Base-by-base conservation (phyloP, 441 rosid species). In the Erodium texanum region DNA sequence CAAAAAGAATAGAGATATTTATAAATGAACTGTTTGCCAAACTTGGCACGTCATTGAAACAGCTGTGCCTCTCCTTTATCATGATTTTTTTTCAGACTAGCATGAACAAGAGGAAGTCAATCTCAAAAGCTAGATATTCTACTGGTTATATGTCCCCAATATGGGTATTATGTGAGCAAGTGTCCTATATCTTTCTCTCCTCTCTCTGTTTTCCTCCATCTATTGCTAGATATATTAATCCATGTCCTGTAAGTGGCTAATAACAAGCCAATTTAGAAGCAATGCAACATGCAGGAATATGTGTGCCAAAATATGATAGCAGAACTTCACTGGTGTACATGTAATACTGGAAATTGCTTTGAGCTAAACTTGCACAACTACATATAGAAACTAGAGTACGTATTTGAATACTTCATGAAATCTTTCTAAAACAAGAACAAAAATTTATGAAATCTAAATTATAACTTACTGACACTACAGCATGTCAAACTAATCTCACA, bases 301-400 rank as follows among this genome's bases (percentile, higher is more conserved):
- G 43, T 9, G 43, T 1, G 43, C 43, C 43, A 38, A 38, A 38
- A 38, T 38, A 38, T 38, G 43, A 38, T 38, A 36, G 20, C n/a
- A 62, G 18, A 63, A 62, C 15, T 62, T 69, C 18, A 54, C 63
- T 12, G 41, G 19, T 41, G 24, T 14, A 24, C 10, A 24, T 27
- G 14, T 11, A 14, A 66, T 10, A 8, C 34, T 15, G 50, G 62
- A 45, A 29, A 27, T 15, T 52, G 22, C 36, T 66, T 66, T 24
- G 36, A 48, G 58, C 0, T 5, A 16, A 62, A 23, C 24, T 62
- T 62, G 65, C 65, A 23, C 36, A 62, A 56, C 36, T 62, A 24
- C 65, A 62, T 24, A 12, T 62, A 24, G n/a, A 62, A 62, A 62
- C 32, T 24, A 62, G n/a, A 54, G 68, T 23, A 48, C 43, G 58